phyloP scores from a whole-genome alignment of 2,329 filamentous ascomycete genomes.

The Helotiales sp. region DNA sequence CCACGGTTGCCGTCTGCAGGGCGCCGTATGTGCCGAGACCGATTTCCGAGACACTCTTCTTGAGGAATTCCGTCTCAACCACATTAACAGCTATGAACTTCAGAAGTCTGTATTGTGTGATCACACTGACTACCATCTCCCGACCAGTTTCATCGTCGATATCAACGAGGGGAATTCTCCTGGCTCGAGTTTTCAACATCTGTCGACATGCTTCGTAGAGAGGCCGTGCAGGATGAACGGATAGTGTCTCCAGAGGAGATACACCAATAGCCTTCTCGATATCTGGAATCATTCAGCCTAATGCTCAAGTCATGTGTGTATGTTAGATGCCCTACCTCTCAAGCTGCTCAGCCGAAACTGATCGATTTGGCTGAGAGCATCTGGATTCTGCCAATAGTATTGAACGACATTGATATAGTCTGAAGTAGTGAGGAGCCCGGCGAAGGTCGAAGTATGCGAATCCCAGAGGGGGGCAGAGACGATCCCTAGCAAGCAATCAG shows the following conservation, averaged over 20 bases:
- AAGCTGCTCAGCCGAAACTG: conserved; percentile 92
- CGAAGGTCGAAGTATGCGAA: conserved; percentile 89
- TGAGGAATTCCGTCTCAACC: conserved; percentile 79
- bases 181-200: conserved; percentile 92
- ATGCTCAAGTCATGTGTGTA: conserved; percentile 12
- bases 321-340: conserved; percentile 64
- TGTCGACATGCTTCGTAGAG: conserved; percentile 94
- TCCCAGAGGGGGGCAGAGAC: conserved; percentile 98
- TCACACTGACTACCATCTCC: conserved; percentile 92
- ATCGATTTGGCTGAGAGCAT: conserved; percentile 86
- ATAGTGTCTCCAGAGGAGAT: conserved; percentile 88
- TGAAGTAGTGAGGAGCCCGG: conserved; percentile 90
- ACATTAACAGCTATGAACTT: conserved; percentile 99
- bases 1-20: conserved; percentile 84
- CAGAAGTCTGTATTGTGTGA: conserved; percentile 97
- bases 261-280: conserved; percentile 95
- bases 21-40: conserved; percentile 83
- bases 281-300: conserved; percentile 58
- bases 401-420: conserved; percentile 99
- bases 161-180: conserved; percentile 92
- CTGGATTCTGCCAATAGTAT: conserved; percentile 97
- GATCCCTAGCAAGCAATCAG: conserved; percentile 67
- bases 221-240: conserved; percentile 87
- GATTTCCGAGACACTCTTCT: conserved; percentile 85
- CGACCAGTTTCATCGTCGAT: conserved; percentile 91